Conservation (phyloP, 2,329 filamentous ascomycete genomes). For the Neofusicoccum laricinum region DNA sequence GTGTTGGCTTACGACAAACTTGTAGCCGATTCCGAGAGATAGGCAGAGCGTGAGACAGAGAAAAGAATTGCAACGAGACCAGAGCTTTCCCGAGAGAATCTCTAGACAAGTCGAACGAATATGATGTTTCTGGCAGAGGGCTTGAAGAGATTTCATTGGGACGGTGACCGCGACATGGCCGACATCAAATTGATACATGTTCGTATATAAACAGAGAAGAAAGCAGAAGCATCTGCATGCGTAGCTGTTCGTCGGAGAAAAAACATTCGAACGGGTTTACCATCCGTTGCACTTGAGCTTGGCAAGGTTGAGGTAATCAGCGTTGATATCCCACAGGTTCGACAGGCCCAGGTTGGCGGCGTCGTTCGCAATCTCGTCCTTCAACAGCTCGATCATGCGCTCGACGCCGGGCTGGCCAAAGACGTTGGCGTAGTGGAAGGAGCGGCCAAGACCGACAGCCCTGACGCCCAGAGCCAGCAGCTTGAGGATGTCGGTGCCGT, state of each 20-base stretch:
- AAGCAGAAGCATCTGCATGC: not conserved
- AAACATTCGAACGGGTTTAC: not conserved
- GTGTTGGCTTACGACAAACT: too few species aligned
- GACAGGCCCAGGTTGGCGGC: slow-evolving; percentile 29
- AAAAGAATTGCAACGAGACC: too few species aligned
- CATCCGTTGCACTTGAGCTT: slow-evolving; percentile 7
- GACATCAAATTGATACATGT: not conserved
- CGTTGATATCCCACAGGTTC: not conserved
- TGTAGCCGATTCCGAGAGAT: too few species aligned
- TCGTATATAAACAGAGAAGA: not conserved
- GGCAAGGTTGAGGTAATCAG: not conserved
- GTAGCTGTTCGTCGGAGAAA: not conserved
- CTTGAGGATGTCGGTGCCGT: slow-evolving; percentile 38
- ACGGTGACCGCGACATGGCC: too few species aligned
- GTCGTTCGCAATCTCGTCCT: slow-evolving; percentile 47
- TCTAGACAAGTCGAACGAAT: too few species aligned
- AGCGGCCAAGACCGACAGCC: slow-evolving; percentile 47
- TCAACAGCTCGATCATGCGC: slow-evolving; percentile 51
- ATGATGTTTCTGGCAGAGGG: too few species aligned
- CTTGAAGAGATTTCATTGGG: too few species aligned
- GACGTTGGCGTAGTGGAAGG: slow-evolving; percentile 52
- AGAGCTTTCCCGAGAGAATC: too few species aligned
- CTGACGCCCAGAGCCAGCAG: slow-evolving; percentile 37
- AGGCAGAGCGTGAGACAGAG: too few species aligned
- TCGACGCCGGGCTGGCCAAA: slow-evolving; percentile 63